A percentile compares a stretch with the other conserved stretches of the same genome.
These are phyloP conservation scores for Moricandia arvensis DNA, from an alignment of 345 rosid species.

Conservation along the genomic window DNA sequence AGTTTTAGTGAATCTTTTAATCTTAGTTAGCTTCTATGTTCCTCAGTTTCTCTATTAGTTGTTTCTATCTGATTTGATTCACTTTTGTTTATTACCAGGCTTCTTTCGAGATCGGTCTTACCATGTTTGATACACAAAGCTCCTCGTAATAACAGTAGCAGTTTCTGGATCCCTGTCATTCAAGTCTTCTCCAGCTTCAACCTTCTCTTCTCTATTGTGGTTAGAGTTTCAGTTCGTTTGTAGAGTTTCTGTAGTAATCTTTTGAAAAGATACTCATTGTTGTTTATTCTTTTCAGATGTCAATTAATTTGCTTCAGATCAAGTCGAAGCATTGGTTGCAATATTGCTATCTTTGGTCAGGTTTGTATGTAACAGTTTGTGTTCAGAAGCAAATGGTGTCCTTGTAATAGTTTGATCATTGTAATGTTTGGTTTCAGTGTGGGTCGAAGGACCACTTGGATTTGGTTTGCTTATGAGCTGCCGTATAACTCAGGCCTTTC, in stretches of 20 bases:
- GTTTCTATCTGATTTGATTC: not conserved
- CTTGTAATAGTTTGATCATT: slow-evolving; percentile 4
- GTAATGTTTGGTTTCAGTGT: slow-evolving; percentile 51
- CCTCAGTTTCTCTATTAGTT: not conserved
- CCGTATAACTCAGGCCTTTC: slow-evolving; percentile 84
- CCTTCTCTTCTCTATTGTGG: slow-evolving; percentile 63
- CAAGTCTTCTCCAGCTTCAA: slow-evolving; percentile 79
- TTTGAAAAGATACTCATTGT: not conserved
- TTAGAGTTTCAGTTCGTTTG: slow-evolving; percentile 21
- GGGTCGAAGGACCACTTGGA: slow-evolving; percentile 93
- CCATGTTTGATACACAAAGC: slow-evolving; percentile 66
- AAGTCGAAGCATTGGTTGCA: slow-evolving; percentile 60
- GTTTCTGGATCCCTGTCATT: slow-evolving; percentile 83
- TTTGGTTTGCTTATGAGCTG: slow-evolving; percentile 86
- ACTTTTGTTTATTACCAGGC: slow-evolving; percentile 51
- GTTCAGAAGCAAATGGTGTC: not conserved
- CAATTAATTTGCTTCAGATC: slow-evolving; percentile 47
- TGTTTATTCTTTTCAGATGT: slow-evolving; percentile 46
- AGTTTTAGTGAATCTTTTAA: not conserved
- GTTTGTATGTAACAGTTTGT: slow-evolving; percentile 35
- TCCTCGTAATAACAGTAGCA: slow-evolving; percentile 69
- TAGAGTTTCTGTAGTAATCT: not conserved
- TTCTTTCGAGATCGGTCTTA: slow-evolving; percentile 50
- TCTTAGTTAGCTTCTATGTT: not conserved
- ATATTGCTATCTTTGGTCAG: slow-evolving; percentile 90